phyloP scores from a whole-genome alignment of 2,329 filamentous ascomycete species.

The Macroventuria anomochaeta region DNA sequence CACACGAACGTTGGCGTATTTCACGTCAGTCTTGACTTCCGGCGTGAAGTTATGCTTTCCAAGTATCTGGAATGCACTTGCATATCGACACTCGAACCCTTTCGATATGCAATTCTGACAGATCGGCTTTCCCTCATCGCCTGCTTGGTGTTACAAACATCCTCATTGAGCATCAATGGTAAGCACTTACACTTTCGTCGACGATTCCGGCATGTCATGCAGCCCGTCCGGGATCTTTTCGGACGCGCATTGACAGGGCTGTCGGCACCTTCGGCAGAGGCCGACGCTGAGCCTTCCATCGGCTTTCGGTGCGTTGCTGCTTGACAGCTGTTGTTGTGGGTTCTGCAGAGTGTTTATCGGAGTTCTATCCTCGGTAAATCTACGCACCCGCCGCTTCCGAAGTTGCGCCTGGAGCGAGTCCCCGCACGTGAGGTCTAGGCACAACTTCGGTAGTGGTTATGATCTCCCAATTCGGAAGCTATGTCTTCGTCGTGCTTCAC shows the following conservation, averaged over 20 bases:
- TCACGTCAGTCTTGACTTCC: conserved; percentile 23
- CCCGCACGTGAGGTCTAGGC: conserved; percentile 12
- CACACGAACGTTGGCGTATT: conserved; percentile 26
- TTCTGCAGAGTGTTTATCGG: neutral
- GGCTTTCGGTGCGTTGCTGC: neutral
- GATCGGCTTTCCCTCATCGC: conserved; percentile 59
- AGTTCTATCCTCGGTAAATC: conserved; percentile 24
- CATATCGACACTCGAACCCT: conserved; percentile 58
- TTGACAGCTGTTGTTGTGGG: neutral
- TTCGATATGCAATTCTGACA: conserved; percentile 58
- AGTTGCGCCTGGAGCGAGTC: neutral
- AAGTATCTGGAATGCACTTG: conserved; percentile 56
- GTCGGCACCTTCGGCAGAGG: conserved; percentile 11
- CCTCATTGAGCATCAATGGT: neutral
- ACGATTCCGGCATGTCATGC: conserved; percentile 57
- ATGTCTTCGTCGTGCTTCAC: neutral
- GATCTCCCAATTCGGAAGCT: conserved; percentile 39
- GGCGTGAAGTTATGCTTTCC: conserved; percentile 58
- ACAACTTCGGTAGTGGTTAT: conserved; percentile 44
- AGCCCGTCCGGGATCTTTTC: conserved; percentile 51
- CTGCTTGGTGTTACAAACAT: conserved; percentile 36
- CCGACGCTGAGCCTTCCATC: conserved; percentile 19
- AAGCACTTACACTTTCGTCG: conserved; percentile 56
- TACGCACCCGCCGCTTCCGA: conserved; percentile 21
- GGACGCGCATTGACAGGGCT: conserved; percentile 11